Evolutionary conservation across 257 asterid species (phyloP), one percentile per base, ranked within the genome.

Genomic region (Nicotiana benthamiana): DNA sequence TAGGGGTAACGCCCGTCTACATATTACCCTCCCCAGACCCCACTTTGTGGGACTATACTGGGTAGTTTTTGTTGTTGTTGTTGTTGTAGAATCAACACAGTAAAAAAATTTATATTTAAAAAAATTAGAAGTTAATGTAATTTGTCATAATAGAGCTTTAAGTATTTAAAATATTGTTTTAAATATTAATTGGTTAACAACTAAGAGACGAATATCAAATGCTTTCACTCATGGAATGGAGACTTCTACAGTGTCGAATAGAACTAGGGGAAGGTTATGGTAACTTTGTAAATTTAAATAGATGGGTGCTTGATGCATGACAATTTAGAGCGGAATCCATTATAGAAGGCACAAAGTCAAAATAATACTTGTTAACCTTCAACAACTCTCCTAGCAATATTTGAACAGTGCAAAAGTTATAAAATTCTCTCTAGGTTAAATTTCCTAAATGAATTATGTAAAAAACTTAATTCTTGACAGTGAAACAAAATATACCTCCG

Each of bases 401-500:
- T 63, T 63, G 40, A 62, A 62, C 1, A 62, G 68, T 27, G 27
- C 40, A 26, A 8, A 27, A 63, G 20, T 63, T 20, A 27, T 63
- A 27, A 26, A 61, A 28, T 24, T 72, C 40, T 6, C 60, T 24
- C 36, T 68, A 72, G 0, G 77, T 46, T 11, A 43, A 43, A 13
- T 43, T 0, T 22, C 15, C 60, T 46, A 27, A 27, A 81, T 52
- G 52, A 20, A 57, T 40, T 27, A 75, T 5, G 40, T 8, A 36
- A 57, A 48, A 72, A 46, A 74, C n/a, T 5, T 68, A 0, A 20
- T 40, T 68, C 76, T 56, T 56, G 61, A 75, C 64, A 52, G 26
- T 26, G 32, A 15, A 68, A 53, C 48, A 34, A 81, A 54, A 74
- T 62, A 64, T 87, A 94, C 98, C 94, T 94, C 97, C 18, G 97